A percentile compares a stretch with the other conserved stretches of the same genome.
These are phyloP conservation scores for Melastoma candidum DNA, from an alignment of 441 rosid species.

Conservation along the genomic window DNA sequence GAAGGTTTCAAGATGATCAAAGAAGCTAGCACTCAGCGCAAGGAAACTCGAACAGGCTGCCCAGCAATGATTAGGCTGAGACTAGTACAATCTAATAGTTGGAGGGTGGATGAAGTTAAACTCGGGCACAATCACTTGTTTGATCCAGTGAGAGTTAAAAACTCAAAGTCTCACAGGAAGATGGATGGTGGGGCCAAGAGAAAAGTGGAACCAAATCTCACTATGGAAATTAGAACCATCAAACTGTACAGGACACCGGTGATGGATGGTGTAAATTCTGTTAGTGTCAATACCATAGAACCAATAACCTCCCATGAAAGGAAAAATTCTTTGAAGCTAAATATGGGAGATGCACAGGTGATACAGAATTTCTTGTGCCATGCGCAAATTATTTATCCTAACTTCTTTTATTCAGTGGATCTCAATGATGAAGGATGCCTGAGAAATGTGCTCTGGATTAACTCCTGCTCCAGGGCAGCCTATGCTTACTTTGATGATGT, in stretches of 20 bases:
- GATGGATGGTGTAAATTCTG: conserved; percentile 30
- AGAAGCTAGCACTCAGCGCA: conserved; percentile 60
- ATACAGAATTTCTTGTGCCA: conserved; percentile 47
- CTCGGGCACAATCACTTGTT: conserved; percentile 80
- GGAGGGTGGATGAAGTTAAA: conserved; percentile 81
- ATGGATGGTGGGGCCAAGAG: conserved; percentile 37
- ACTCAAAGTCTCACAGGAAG: conserved; percentile 83
- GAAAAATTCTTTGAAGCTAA: conserved; percentile 42
- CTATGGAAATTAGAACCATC: conserved; percentile 69
- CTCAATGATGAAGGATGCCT: conserved; percentile 56
- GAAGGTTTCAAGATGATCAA: conserved; percentile 83
- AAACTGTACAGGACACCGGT: conserved; percentile 49
- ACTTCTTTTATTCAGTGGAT: conserved; percentile 79
- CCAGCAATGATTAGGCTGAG: conserved; percentile 82
- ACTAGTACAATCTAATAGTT: conserved; percentile 52
- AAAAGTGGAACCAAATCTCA: conserved; percentile 39
- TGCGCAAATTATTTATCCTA: conserved; percentile 61
- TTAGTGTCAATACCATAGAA: conserved; percentile 37
- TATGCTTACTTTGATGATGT: conserved; percentile 64
- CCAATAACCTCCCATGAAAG: conserved; percentile 30
- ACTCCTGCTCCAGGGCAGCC: conserved; percentile 67
- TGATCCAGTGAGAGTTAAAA: conserved; percentile 67
- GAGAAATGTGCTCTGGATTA: conserved; percentile 77
- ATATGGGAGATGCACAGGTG: conserved; percentile 40
- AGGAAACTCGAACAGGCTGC: conserved; percentile 87